Conservation (phyloP, 2,329 filamentous ascomycete species). For the Fusarium goolgardi region DNA sequence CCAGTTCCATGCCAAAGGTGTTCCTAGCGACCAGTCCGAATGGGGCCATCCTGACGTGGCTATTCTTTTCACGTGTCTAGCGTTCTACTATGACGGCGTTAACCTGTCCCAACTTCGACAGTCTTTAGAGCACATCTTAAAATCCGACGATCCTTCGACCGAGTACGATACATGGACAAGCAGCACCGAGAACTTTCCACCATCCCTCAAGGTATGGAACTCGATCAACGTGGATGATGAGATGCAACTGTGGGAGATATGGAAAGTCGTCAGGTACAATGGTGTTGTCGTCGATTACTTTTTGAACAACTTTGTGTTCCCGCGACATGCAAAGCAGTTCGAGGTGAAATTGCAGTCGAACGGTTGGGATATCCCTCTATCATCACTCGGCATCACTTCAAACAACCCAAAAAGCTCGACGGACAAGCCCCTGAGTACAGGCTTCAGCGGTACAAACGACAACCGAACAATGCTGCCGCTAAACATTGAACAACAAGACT, state of each 20-base stretch:
- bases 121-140: constrained; percentile 63
- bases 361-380: constrained; percentile 75
- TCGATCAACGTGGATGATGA: constrained; percentile 71
- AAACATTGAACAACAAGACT: constrained; percentile 70
- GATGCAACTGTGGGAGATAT: constrained; percentile 64
- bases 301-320: constrained; percentile 74
- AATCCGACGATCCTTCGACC: constrained; percentile 64
- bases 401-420: background rate
- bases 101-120: constrained; percentile 61
- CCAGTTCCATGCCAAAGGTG: constrained; percentile 56
- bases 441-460: constrained; percentile 80
- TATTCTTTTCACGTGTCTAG: constrained; percentile 73
- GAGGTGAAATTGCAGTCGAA: constrained; percentile 71
- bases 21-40: constrained; percentile 71
- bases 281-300: constrained; percentile 69
- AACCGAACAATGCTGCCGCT: constrained; percentile 69
- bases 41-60: constrained; percentile 76
- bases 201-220: constrained; percentile 64
- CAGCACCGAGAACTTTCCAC: constrained; percentile 58
- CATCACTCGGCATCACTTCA: constrained; percentile 14
- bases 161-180: constrained; percentile 67
- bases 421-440: constrained; percentile 63
- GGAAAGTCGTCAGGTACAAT: constrained; percentile 61
- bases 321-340: constrained; percentile 73
- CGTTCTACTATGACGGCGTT: constrained; percentile 74